These are phyloP conservation scores for Aspergillus bombycis DNA, from an alignment of 2,329 filamentous ascomycete genomes.

Conservation along the genomic window DNA sequence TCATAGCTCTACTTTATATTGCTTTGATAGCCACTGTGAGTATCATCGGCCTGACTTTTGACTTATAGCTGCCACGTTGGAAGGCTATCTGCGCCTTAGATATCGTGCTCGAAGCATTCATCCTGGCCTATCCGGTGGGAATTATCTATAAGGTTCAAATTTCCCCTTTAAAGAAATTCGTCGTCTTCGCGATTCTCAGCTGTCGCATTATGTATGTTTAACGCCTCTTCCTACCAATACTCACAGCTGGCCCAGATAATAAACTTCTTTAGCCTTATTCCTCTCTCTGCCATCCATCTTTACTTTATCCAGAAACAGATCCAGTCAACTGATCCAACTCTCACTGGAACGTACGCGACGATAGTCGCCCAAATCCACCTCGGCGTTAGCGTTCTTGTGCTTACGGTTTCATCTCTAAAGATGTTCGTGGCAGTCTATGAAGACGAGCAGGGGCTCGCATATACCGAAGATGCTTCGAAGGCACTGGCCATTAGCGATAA, in stretches of 20 bases:
- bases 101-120: constrained; percentile 41
- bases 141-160: constrained; percentile 46
- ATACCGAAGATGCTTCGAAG: constrained; percentile 24
- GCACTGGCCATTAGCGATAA: not conserved
- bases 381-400: constrained; percentile 45
- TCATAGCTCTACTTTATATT: not conserved
- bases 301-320: constrained; percentile 37
- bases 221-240: not conserved
- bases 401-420: constrained; percentile 48
- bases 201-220: constrained; percentile 45
- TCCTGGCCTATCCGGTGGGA: constrained; percentile 42
- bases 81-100: constrained; percentile 44
- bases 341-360: constrained; percentile 39
- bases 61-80: constrained; percentile 42
- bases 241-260: not conserved
- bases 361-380: constrained; percentile 48
- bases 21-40: too few species aligned
- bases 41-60: too few species aligned
- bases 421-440: constrained; percentile 47
- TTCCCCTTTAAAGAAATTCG: constrained; percentile 39
- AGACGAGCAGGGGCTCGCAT: constrained; percentile 28
- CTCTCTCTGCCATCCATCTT: constrained; percentile 43
- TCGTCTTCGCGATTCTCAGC: constrained; percentile 46
- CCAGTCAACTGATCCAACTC: constrained; percentile 39
- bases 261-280: constrained; percentile 39